These are phyloP conservation scores for Coemansia furcata DNA, from an alignment of 192 early-diverging fungal species.

Conservation along the genomic window DNA sequence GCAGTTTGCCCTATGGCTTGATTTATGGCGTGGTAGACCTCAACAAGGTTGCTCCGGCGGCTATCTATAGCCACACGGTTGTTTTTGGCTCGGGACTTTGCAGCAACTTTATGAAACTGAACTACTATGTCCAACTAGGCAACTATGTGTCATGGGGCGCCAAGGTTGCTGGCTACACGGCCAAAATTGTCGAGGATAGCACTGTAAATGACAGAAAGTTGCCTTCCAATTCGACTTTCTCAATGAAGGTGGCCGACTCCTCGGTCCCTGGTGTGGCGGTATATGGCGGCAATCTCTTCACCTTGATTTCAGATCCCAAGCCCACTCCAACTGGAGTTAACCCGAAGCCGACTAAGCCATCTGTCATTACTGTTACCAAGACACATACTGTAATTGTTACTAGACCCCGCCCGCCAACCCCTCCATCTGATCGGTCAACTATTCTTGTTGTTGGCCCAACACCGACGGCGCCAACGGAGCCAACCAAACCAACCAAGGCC, in stretches of 20 bases:
- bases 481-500: background rate
- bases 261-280: constrained; percentile 8
- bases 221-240: background rate
- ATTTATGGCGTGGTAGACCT: constrained; percentile 21
- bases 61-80: constrained; percentile 40
- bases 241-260: background rate
- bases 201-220: constrained; percentile 11
- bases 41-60: constrained; percentile 15
- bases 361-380: constrained; percentile 3
- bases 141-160: constrained; percentile 43
- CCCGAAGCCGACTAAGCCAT: background rate
- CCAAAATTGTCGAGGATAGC: background rate
- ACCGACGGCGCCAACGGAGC: background rate
- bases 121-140: constrained; percentile 28
- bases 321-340: background rate
- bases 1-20: constrained; percentile 29
- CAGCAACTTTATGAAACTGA: constrained; percentile 16
- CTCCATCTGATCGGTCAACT: background rate
- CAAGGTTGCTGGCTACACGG: background rate
- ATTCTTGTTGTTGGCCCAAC: background rate
- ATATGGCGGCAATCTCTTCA: constrained; percentile 35
- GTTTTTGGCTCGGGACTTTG: constrained; percentile 37
- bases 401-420: background rate
- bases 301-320: background rate
- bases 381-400: background rate